Evolutionary conservation across 139 green algal species (phyloP).

Genomic region (Chlorella sp.): DNA sequence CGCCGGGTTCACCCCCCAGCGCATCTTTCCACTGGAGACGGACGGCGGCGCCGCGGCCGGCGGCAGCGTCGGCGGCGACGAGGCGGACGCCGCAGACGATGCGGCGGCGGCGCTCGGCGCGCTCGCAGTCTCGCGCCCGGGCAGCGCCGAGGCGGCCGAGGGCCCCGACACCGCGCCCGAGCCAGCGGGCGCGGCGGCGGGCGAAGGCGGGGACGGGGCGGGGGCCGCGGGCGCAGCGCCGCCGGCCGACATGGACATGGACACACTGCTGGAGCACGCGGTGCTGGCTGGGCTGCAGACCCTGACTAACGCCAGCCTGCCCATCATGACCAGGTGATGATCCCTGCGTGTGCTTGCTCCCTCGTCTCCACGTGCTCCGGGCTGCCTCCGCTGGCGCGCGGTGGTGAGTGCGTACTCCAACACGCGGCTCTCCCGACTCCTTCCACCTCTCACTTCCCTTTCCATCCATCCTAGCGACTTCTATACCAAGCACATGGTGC

Average conservation of each 20-base stretch:
- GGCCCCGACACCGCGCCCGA: too few relatives aligned
- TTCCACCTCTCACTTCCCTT: too few relatives aligned
- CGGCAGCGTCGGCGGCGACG: not conserved
- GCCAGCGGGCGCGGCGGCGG: too few relatives aligned
- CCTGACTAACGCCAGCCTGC: conserved; percentile 21
- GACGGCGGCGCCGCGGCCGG: not conserved
- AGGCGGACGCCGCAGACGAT: not conserved
- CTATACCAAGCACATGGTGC: conserved; percentile 40
- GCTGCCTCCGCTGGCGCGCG: not conserved
- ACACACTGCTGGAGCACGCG: conserved; percentile 20
- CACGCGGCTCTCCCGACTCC: too few relatives aligned
- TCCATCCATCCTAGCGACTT: conserved; percentile 37
- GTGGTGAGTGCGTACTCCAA: too few relatives aligned
- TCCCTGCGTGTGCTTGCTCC: not conserved
- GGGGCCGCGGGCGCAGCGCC: not conserved
- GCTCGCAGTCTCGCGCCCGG: too few relatives aligned
- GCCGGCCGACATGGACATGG: conserved; percentile 2
- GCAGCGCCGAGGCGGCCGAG: too few relatives aligned
- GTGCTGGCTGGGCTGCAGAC: conserved; percentile 30
- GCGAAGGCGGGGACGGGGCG: not conserved
- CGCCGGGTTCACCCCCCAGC: conserved; percentile 25
- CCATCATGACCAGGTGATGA: conserved; percentile 8
- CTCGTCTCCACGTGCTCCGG: not conserved
- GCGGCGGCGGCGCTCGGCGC: not conserved
- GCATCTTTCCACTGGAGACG: not conserved